Base-by-base conservation (phyloP, 768 basidiomycete species). In the Agaricus subrufescens region DNA sequence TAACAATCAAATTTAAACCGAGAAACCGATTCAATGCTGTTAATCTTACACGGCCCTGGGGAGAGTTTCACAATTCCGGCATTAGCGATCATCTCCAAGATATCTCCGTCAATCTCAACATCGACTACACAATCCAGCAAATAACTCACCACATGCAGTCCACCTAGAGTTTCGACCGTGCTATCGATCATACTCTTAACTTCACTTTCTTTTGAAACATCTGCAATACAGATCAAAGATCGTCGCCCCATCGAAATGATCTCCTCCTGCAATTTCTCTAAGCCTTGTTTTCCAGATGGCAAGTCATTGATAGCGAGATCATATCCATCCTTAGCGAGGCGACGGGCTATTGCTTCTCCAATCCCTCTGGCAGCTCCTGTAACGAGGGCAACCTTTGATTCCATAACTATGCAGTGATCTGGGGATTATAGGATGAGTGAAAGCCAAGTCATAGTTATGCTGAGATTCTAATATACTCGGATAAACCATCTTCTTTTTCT, bases 301-400 rank as follows among this genome's bases (percentile, higher is more conserved):
- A 75, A 55, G 45, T 78, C 78, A 12, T 75, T 77, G 42, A 79
- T 50, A 27, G 71, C 72, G 30, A 80, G 60, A 51, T 78, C 73
- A 58, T 73, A 74, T n/a, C 77, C 77, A 50, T 75, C 78, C 3
- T 63, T 56, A 12, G 78, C 75, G 29, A 80, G 72, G 3, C 75
- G 69, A 10, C 73, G 63, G 19, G 77, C 75, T 40, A 80, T 75
- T 45, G 75, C 76, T 29, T 71, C 66, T 11, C 78, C 79, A 27
- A 79, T 80, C 15, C 79, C 79, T 48, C 72, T 73, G 2, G 71
- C 69, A 11, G 70, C 71, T 31, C 78, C 79, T 0, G 79, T 79
- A 40, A 80, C 67, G 54, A 78, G 62, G 2, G 75, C 77, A 46
- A 75, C 65, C 31, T 61, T 51, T 27, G 44, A 15, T 49, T 19